phyloP scores from a whole-genome alignment of 2,329 filamentous ascomycete genomes.

The Pseudogymnoascus sp. region DNA sequence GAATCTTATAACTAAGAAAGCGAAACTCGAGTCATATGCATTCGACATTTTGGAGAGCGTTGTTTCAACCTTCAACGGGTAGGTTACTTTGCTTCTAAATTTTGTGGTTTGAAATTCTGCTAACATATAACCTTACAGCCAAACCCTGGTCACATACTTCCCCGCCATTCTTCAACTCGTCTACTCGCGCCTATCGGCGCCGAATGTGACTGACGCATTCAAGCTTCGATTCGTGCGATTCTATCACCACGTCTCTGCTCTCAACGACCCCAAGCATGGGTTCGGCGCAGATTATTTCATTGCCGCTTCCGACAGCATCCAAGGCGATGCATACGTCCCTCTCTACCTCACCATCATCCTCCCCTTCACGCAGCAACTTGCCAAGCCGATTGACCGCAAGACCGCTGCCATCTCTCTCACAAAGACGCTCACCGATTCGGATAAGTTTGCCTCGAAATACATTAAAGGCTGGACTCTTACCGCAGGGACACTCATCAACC shows the following conservation, averaged over 20 bases:
- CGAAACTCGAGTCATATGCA: conserved; percentile 65
- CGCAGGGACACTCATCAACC: conserved; percentile 78
- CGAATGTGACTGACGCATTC: conserved; percentile 64
- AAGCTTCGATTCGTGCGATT: conserved; percentile 85
- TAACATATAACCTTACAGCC: conserved; percentile 35
- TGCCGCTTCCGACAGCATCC: conserved; percentile 71
- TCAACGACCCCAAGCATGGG: conserved; percentile 57
- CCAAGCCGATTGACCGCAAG: conserved; percentile 84
- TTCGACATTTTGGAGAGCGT: conserved; percentile 87
- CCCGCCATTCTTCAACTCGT: conserved; percentile 68
- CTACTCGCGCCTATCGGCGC: conserved; percentile 61
- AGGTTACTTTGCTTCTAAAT: conserved; percentile 35
- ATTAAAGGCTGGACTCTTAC: conserved; percentile 88
- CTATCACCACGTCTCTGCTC: conserved; percentile 85
- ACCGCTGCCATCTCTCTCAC: conserved; percentile 87
- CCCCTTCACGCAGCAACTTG: conserved; percentile 79
- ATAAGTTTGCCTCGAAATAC: conserved; percentile 74
- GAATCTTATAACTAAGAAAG: conserved; percentile 61
- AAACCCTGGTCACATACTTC: conserved; percentile 51
- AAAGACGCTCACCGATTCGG: conserved; percentile 81
- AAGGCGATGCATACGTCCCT: conserved; percentile 70
- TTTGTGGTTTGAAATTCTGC: conserved; percentile 12
- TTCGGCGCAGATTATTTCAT: conserved; percentile 91
- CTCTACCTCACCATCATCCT: conserved; percentile 85
- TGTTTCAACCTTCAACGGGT: conserved; percentile 63